Percentiles rank a stretch among this genome's conserved stretches.
phyloP scores from a whole-genome alignment of 495 filamentous ascomycete species.

The Neurospora tetrasperma region DNA sequence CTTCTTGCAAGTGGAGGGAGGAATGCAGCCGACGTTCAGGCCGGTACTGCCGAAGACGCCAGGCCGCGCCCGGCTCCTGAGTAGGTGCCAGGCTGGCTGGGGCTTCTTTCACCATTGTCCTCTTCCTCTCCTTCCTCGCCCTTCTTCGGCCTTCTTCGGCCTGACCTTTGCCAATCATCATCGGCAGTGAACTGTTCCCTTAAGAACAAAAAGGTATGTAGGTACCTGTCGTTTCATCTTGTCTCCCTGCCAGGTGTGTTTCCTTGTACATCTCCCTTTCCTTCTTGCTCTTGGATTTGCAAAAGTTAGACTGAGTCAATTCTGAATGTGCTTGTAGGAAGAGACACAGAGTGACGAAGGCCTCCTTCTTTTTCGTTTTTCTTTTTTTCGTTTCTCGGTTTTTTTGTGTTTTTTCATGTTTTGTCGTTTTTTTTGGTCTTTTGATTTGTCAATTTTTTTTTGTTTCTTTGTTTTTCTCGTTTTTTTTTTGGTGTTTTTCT shows the following conservation, averaged over 20 bases:
- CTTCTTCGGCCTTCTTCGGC: background rate
- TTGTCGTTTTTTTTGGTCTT: too few relatives aligned
- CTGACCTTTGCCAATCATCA: background rate
- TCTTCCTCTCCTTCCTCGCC: background rate
- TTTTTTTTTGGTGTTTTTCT: too few relatives aligned
- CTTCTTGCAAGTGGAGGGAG: slow-evolving; percentile 68
- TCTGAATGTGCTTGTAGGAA: slow-evolving; percentile 45
- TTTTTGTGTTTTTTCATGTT: too few relatives aligned
- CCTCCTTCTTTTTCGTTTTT: background rate
- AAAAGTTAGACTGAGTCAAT: slow-evolving; percentile 43
- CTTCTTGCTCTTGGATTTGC: slow-evolving; percentile 30
- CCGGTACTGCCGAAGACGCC: slow-evolving; percentile 78
- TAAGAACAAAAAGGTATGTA: background rate
- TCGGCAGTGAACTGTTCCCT: background rate
- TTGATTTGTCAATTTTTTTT: too few relatives aligned
- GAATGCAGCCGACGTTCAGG: slow-evolving; percentile 98
- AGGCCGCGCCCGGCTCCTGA: slow-evolving; percentile 45
- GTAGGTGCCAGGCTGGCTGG: background rate
- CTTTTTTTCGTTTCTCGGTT: too few relatives aligned
- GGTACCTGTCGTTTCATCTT: background rate
- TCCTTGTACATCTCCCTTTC: slow-evolving; percentile 17
- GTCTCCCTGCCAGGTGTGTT: background rate
- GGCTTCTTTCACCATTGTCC: background rate
- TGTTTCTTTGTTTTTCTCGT: too few relatives aligned
- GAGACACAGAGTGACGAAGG: slow-evolving; percentile 19